Evolutionary conservation across 129 eudicot species (phyloP).

Genomic region (Mikania micrantha): DNA sequence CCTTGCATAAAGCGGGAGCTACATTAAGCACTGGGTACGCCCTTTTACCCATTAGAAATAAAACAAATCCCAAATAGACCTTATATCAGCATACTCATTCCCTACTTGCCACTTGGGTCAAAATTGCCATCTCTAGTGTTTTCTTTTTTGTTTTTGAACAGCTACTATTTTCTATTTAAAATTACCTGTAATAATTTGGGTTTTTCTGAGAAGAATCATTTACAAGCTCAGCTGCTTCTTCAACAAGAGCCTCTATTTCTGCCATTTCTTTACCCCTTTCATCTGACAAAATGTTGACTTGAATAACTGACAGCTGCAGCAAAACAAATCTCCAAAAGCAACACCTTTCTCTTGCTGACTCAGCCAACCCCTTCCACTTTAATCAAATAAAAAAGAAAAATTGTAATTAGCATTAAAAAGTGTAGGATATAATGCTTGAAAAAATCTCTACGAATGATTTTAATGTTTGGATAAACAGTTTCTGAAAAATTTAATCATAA

Average conservation of each 20-base stretch:
- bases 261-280: slow-evolving; percentile 72
- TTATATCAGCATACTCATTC: too few species aligned
- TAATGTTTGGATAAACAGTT: neutral
- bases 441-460: neutral
- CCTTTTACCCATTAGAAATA: neutral
- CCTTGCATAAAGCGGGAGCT: too few species aligned
- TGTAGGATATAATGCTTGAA: neutral
- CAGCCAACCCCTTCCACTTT: slow-evolving; percentile 90
- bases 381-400: neutral
- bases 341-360: slow-evolving; percentile 62
- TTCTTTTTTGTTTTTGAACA: neutral
- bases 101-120: too few species aligned
- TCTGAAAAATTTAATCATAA: too few species aligned
- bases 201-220: slow-evolving; percentile 64
- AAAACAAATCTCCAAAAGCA: slow-evolving; percentile 94
- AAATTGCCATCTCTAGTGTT: neutral
- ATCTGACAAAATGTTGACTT: slow-evolving; percentile 60
- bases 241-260: slow-evolving; percentile 80
- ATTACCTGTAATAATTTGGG: slow-evolving; percentile 89
- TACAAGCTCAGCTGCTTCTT: slow-evolving; percentile 98
- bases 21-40: too few species aligned
- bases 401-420: neutral
- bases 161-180: neutral
- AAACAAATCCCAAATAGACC: neutral
- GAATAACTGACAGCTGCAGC: slow-evolving; percentile 62